phyloP scores from a whole-genome alignment of 257 asterid species.

The Penstemon newberryi region DNA sequence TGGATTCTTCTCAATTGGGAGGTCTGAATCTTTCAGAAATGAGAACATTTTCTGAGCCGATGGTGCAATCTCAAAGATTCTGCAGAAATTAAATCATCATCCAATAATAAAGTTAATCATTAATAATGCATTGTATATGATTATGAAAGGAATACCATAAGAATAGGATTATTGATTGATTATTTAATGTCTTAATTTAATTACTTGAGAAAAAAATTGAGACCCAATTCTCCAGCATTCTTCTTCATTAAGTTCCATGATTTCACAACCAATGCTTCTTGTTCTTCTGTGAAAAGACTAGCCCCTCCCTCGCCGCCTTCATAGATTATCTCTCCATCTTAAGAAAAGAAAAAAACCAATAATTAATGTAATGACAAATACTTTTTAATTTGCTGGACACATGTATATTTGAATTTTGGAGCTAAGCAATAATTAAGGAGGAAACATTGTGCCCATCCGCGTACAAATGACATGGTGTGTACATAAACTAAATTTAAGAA shows the following conservation, averaged over 20 bases:
- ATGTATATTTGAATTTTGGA: no score
- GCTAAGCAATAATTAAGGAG: no score
- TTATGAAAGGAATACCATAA: not conserved
- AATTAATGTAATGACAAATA: no score
- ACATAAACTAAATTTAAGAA: no score
- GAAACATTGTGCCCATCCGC: no score
- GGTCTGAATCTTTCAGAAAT: slow-evolving; percentile 56
- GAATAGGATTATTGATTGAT: not conserved
- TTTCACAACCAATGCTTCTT: slow-evolving; percentile 64
- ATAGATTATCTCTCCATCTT: no score
- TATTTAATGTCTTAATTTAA: not conserved
- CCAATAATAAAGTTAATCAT: no score
- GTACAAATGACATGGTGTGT: no score
- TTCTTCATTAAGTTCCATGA: slow-evolving; percentile 73
- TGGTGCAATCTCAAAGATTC: slow-evolving; percentile 82
- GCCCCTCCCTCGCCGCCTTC: no score
- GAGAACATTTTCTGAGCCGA: slow-evolving; percentile 60
- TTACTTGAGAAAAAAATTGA: slow-evolving; percentile 57
- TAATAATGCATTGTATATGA: no score
- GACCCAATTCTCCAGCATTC: slow-evolving; percentile 58
- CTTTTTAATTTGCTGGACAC: no score
- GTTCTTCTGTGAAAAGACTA: slow-evolving; percentile 52
- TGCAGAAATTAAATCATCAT: slow-evolving; percentile 3
- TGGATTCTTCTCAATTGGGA: slow-evolving; percentile 58
- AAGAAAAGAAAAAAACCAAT: no score